Evolutionary conservation across 768 basidiomycete species (phyloP).

Genomic region (Xerocomellus intermedius): DNA sequence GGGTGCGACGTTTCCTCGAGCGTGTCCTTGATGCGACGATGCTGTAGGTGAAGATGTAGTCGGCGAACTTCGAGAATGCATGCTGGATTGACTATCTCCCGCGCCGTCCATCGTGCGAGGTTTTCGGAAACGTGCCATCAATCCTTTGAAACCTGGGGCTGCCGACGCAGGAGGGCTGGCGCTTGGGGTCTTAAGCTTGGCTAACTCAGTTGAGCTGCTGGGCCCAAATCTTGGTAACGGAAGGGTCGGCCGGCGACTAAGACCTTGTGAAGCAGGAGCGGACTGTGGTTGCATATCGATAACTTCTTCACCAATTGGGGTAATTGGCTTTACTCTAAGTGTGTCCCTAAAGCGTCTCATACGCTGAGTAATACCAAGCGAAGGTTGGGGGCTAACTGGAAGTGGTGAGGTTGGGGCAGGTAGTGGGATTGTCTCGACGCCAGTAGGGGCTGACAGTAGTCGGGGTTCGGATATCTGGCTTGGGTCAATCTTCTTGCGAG

Average conservation of each 20-base stretch:
- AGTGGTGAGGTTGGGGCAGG: conserved; percentile 38
- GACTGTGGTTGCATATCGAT: conserved; percentile 42
- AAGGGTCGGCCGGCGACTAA: conserved; percentile 47
- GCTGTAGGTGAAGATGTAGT: conserved; percentile 37
- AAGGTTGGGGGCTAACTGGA: conserved; percentile 37
- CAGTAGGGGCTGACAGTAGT: conserved; percentile 64
- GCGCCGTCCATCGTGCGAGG: conserved; percentile 29
- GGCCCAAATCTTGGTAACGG: conserved; percentile 41
- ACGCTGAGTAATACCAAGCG: conserved; percentile 59
- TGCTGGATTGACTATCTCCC: conserved; percentile 31
- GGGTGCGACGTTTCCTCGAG: conserved; percentile 32
- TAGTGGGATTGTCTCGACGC: conserved; percentile 65
- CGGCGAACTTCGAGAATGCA: conserved; percentile 31
- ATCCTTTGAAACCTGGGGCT: conserved; percentile 71
- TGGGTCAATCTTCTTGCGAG: conserved; percentile 57
- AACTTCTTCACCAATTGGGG: conserved; percentile 50
- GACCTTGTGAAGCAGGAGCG: conserved; percentile 32
- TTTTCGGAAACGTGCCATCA: conserved; percentile 75
- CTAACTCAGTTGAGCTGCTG: conserved; percentile 46
- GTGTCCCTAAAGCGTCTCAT: conserved; percentile 73
- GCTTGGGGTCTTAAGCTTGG: conserved; percentile 52
- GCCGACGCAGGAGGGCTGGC: conserved; percentile 69
- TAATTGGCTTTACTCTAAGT: conserved; percentile 52
- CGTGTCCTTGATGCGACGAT: conserved; percentile 31
- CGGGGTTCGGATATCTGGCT: conserved; percentile 66